Conservation (phyloP, 768 basidiomycete species). For the Favolaschia claudopus region DNA sequence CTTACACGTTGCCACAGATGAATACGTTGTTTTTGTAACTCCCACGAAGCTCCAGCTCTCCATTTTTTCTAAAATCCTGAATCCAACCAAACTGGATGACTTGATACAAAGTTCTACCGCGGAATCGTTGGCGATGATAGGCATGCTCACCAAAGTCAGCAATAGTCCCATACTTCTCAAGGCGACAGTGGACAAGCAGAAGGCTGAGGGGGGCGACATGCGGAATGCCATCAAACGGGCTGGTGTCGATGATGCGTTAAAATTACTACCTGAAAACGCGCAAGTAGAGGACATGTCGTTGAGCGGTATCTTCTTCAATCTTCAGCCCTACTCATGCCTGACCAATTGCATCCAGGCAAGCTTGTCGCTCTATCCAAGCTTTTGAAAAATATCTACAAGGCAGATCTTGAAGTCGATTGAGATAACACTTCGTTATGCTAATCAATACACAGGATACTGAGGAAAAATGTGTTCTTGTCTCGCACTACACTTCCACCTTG, state of each 20-base stretch:
- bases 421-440: background rate
- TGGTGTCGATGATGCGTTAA: slow-evolving; percentile 65
- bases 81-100: slow-evolving; percentile 71
- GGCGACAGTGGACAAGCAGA: slow-evolving; percentile 73
- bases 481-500: slow-evolving; percentile 95
- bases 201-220: slow-evolving; percentile 47
- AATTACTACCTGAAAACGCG: slow-evolving; percentile 64
- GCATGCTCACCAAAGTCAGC: slow-evolving; percentile 86
- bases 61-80: slow-evolving; percentile 80
- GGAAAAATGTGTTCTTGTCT: slow-evolving; percentile 95
- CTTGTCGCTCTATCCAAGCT: slow-evolving; percentile 70
- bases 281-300: slow-evolving; percentile 75
- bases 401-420: slow-evolving; percentile 31
- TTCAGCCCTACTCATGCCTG: background rate
- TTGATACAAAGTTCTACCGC: slow-evolving; percentile 76
- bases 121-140: slow-evolving; percentile 82
- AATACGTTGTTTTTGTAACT: slow-evolving; percentile 97
- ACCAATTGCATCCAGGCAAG: slow-evolving; percentile 64
- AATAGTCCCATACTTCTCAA: slow-evolving; percentile 91
- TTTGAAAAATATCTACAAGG: slow-evolving; percentile 66
- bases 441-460: slow-evolving; percentile 63
- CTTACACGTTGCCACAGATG: slow-evolving; percentile 59
- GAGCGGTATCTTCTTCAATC: slow-evolving; percentile 64
- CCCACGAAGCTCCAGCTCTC: slow-evolving; percentile 85
- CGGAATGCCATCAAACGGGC: slow-evolving; percentile 47